phyloP scores from a whole-genome alignment of 2,329 filamentous ascomycete species.

The Didymellaceae sp. region DNA sequence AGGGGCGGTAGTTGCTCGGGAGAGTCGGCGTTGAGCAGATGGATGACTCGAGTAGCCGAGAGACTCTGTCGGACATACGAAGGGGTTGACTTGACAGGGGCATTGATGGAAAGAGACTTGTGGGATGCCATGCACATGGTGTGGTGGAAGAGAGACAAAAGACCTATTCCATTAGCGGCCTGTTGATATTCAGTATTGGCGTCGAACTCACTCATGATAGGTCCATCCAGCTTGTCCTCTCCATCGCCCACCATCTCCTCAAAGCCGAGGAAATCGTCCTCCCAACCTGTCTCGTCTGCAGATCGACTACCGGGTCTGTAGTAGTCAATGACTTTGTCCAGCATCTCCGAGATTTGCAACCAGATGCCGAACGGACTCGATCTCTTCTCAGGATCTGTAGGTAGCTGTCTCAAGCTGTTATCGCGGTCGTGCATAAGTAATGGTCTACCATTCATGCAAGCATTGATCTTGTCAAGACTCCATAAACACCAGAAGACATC shows the following conservation, averaged over 20 bases:
- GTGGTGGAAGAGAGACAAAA: conserved; percentile 64
- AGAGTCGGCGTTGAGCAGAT: conserved; percentile 56
- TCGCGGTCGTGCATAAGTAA: conserved; percentile 57
- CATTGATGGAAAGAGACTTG: conserved; percentile 54
- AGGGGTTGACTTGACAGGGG: conserved; percentile 55
- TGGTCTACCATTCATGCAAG: conserved; percentile 55
- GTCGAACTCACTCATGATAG: conserved; percentile 44
- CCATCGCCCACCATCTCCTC: conserved; percentile 53
- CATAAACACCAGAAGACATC: conserved; percentile 59
- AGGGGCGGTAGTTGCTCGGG: conserved; percentile 57
- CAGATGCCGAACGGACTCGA: conserved; percentile 58
- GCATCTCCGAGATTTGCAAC: conserved; percentile 53
- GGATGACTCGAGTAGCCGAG: conserved; percentile 62
- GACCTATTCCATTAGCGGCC: conserved; percentile 42
- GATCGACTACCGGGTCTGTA: conserved; percentile 53
- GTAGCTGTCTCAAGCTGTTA: conserved; percentile 52
- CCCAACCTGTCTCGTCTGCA: conserved; percentile 54
- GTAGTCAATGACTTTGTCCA: conserved; percentile 56
- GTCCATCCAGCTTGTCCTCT: conserved; percentile 47
- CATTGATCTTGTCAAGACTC: conserved; percentile 57
- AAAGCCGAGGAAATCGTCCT: conserved; percentile 54
- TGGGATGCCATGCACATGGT: conserved; percentile 64
- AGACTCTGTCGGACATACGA: conserved; percentile 62
- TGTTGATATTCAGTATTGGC: neutral
- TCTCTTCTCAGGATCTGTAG: conserved; percentile 51